Conservation (phyloP, 345 rosid genomes). For the Luvunga scandens region DNA sequence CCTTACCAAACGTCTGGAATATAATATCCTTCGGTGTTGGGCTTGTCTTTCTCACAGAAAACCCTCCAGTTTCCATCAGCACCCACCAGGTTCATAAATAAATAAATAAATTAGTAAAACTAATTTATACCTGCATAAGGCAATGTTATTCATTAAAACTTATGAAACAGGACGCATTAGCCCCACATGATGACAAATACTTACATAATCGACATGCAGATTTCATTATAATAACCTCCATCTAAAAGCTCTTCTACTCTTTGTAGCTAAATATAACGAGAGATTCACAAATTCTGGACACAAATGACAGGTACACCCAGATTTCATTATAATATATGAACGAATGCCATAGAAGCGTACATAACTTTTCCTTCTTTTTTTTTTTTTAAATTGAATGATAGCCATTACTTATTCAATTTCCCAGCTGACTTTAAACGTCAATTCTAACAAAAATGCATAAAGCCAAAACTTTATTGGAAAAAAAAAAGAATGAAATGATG, state of each 20-base stretch:
- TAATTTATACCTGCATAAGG: constrained; percentile 10
- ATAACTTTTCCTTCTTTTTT: neutral
- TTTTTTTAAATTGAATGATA: neutral
- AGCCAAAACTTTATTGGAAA: neutral
- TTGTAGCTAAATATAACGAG: neutral
- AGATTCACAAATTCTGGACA: neutral
- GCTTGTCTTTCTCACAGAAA: constrained; percentile 33
- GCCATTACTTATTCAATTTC: neutral
- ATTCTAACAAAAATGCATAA: neutral
- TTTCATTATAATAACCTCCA: too few species aligned
- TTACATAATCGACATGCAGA: neutral
- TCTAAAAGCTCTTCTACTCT: neutral
- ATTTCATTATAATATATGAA: neutral
- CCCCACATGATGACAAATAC: neutral
- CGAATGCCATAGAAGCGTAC: neutral
- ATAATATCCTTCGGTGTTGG: constrained; percentile 81
- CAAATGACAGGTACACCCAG: neutral
- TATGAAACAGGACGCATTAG: neutral
- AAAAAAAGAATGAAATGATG: neutral
- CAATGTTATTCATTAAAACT: neutral
- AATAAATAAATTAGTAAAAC: neutral
- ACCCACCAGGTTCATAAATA: constrained; percentile 1
- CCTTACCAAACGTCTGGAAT: constrained; percentile 64
- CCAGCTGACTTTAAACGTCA: neutral
- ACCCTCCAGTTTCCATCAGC: constrained; percentile 36